Percentiles rank a stretch among this genome's conserved stretches.
phyloP scores from a whole-genome alignment of 2,329 filamentous ascomycete genomes.

The Grosmannia clavigera region DNA sequence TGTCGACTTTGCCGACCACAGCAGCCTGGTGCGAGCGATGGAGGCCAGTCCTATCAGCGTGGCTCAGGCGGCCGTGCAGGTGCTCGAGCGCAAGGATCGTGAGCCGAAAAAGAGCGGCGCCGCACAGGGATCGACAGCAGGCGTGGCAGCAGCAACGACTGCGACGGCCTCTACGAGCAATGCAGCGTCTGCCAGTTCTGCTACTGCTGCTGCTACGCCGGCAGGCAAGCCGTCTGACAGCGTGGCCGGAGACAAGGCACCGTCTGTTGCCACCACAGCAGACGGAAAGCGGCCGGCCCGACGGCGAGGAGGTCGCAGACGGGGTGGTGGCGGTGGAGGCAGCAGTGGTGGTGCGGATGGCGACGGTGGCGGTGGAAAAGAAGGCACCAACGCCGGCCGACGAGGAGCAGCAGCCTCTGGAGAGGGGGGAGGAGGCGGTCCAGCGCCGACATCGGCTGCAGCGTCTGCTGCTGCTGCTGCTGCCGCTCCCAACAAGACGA shows the following conservation, averaged over 20 bases:
- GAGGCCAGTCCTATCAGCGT: slow-evolving; percentile 70
- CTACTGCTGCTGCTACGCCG: no score
- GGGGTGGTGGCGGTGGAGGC: slow-evolving; percentile 6
- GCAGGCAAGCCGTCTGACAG: not conserved
- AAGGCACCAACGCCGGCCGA: not conserved
- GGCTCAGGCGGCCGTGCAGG: slow-evolving; percentile 74
- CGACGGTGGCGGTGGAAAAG: not conserved
- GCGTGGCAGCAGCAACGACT: no score
- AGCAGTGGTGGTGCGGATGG: not conserved
- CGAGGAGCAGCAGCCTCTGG: not conserved
- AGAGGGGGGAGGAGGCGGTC: not conserved
- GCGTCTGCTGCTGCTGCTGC: not conserved
- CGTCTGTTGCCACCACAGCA: not conserved
- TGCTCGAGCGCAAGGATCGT: slow-evolving; percentile 67
- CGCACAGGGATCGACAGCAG: not conserved
- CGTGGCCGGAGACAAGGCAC: not conserved
- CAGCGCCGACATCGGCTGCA: not conserved
- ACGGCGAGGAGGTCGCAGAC: slow-evolving; percentile 9
- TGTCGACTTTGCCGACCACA: slow-evolving; percentile 69
- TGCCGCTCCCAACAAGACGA: not conserved
- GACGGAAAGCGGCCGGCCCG: slow-evolving; percentile 11
- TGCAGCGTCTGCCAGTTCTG: not conserved
- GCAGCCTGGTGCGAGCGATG: slow-evolving; percentile 64
- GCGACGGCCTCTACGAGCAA: no score
- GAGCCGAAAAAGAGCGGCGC: slow-evolving; percentile 14